Evolutionary conservation across 1,284 basidiomycete species (phyloP), one percentile per base, ranked within the genome.

Genomic region (Xerocomus nothofagi): DNA sequence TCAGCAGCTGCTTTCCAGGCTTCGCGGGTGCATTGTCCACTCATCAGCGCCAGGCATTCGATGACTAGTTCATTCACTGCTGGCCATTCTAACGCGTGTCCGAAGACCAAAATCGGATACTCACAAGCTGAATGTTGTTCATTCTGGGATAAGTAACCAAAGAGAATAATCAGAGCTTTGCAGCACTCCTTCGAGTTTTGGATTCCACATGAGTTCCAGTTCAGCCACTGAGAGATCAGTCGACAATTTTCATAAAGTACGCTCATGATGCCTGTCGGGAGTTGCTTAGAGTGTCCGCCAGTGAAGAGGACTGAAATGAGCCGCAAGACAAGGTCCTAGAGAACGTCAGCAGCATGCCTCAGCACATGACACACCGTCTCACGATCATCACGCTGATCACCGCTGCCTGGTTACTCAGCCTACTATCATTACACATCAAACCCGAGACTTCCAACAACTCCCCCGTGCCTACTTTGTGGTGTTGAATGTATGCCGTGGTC

Each of bases 401-500:
- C n/a, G 44, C 55, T n/a, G 41, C 44, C 33, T 50, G 43, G 32
- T 47, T 40, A 23, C 18, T 37, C 12, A 42, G 31, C 29, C 31
- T 39, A 31, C 21, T 20, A 14, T 44, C 12, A 11, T 31, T 32
- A 20, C 37, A 30, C 17, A 50, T 32, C 24, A 52, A 18, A 38
- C 50, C 43, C 1, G 51, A 42, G 17, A 42, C 26, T 24, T 52
- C 47, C 37, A 49, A 39, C 23, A 47, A 23, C 12, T 20, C 1
- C 12, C 18, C 49, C 0, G 41, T 17, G 15, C 30, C 18, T 4
- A 40, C 11, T 45, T 11, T 45, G 12, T 48, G 41, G 42, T 71
- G 63, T 51, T 69, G 73, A 33, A 86, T 63, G 77, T 80, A 85
- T 15, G 71, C 70, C 27, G 71, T 66, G 14, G 77, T 80, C 84